phyloP scores from a whole-genome alignment of 371 early-diverging fungal species.

The Enterocytospora artemiae region DNA sequence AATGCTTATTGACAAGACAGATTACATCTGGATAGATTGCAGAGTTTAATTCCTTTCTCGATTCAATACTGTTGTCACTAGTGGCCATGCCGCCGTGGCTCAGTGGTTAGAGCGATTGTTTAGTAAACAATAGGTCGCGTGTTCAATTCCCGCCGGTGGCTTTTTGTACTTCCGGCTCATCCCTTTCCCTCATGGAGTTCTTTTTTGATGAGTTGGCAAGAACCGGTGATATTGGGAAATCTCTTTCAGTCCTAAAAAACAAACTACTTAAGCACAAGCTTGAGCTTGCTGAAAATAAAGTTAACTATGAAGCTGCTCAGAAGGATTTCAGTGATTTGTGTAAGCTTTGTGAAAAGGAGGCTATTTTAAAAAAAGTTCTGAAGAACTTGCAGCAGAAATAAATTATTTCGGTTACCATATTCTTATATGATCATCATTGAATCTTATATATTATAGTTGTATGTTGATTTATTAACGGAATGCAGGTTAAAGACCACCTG shows the following conservation, averaged over 20 bases:
- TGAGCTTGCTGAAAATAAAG: neutral
- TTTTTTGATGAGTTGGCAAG: neutral
- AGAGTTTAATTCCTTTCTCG: no score
- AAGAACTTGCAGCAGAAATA: neutral
- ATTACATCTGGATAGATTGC: no score
- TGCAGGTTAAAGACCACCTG: no score
- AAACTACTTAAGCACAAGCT: neutral
- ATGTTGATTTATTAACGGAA: no score
- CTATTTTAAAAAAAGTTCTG: neutral
- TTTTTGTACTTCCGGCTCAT: neutral
- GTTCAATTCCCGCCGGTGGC: conserved; percentile 43
- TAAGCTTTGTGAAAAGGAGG: neutral
- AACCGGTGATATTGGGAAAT: neutral
- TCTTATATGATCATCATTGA: no score
- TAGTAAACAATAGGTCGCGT: conserved; percentile 47
- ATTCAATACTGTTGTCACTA: no score
- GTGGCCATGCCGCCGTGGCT: conserved; percentile 41
- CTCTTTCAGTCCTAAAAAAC: neutral
- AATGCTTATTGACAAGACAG: no score
- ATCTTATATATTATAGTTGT: no score
- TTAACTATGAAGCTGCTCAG: neutral
- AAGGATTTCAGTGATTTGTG: neutral
- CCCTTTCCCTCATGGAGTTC: neutral
- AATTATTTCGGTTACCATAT: no score
- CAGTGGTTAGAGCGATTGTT: conserved; percentile 49